phyloP scores from a whole-genome alignment of 192 early-diverging fungal species.

The Entrophospora sp. region DNA sequence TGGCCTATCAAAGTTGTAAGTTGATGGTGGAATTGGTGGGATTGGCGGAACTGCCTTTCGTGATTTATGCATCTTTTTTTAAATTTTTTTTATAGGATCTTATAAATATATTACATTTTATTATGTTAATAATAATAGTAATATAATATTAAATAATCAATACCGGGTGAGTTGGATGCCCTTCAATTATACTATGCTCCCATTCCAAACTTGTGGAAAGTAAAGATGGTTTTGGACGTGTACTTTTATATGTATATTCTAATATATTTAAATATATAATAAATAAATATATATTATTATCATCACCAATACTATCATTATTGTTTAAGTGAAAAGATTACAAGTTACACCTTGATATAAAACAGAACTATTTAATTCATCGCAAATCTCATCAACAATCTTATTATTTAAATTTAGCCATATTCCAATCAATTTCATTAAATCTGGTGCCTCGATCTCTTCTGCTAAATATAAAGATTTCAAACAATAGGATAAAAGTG shows the following conservation, averaged over 20 bases:
- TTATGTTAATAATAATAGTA: no score
- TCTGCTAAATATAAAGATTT: not conserved
- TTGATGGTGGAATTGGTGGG: constrained; percentile 27
- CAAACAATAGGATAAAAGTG: no score
- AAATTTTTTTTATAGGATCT: no score
- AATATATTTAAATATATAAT: no score
- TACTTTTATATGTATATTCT: constrained; percentile 34
- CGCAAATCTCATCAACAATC: constrained; percentile 28
- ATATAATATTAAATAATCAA: no score
- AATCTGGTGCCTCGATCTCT: constrained; percentile 22
- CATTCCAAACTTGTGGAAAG: constrained; percentile 44
- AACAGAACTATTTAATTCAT: constrained; percentile 48
- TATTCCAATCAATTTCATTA: constrained; percentile 36
- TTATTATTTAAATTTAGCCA: constrained; percentile 32
- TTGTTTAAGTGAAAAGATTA: constrained; percentile 9
- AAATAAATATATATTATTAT: no score
- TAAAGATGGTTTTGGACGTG: constrained; percentile 23
- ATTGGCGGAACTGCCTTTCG: constrained; percentile 48
- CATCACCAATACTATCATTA: no score
- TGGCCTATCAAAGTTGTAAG: constrained; percentile 32
- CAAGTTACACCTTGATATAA: constrained; percentile 38
- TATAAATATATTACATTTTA: no score
- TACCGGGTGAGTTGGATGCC: constrained; percentile 60
- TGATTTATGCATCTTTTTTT: constrained; percentile 53
- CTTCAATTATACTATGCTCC: constrained; percentile 58